Conservation (phyloP, 177 flowering plant species). For the Telopea speciosissima region DNA sequence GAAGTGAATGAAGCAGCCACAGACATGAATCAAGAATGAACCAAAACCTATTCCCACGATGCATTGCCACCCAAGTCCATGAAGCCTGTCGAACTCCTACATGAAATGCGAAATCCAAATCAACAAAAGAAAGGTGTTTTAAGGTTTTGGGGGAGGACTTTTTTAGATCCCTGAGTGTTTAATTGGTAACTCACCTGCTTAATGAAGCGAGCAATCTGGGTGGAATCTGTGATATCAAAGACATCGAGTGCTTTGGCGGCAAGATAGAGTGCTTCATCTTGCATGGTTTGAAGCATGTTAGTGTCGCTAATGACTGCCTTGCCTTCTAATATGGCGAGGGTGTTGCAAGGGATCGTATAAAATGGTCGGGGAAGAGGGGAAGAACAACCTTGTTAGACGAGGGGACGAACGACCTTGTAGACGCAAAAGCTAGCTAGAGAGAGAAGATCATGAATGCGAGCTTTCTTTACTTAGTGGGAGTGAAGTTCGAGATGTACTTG, state of each 20-base stretch:
- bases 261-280: slow-evolving; percentile 22
- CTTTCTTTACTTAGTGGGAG: no score
- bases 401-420: no score
- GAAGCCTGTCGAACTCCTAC: no score
- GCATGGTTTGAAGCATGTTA: slow-evolving; percentile 34
- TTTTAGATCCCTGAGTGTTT: no score
- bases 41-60: slow-evolving; percentile 91
- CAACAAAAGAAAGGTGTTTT: not conserved
- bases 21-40: slow-evolving; percentile 78
- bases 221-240: slow-evolving; percentile 29
- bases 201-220: slow-evolving; percentile 49
- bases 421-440: no score
- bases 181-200: slow-evolving; percentile 43
- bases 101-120: slow-evolving; percentile 1
- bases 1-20: slow-evolving; percentile 76
- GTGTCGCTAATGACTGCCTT: slow-evolving; percentile 33
- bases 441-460: no score
- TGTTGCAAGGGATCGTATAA: no score
- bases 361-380: no score
- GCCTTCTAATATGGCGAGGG: slow-evolving; percentile 27
- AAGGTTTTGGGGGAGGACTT: no score
- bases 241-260: slow-evolving; percentile 27
- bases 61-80: slow-evolving; percentile 35
- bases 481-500: no score
- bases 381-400: no score